These are phyloP conservation scores for Colletotrichum tabaci DNA, from an alignment of 2,329 filamentous ascomycete species.

Conservation along the genomic window DNA sequence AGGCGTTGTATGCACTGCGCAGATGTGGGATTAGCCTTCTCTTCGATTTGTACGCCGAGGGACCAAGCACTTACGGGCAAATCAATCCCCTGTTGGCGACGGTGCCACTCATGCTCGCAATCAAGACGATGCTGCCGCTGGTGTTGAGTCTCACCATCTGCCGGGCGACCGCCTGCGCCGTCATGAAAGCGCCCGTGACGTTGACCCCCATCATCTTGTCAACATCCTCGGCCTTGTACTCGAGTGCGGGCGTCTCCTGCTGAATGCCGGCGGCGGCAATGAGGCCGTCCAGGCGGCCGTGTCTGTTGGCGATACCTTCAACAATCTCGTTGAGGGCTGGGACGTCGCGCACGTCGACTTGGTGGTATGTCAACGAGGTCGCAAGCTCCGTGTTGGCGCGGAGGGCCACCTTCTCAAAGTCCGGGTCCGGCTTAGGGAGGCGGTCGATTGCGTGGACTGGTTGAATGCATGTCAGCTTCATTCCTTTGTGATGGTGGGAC, in stretches of 20 bases:
- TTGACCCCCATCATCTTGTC: constrained; percentile 88
- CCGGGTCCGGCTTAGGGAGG: constrained; percentile 64
- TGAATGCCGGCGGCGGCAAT: constrained; percentile 81
- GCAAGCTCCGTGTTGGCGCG: constrained; percentile 76
- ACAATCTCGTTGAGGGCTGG: constrained; percentile 77
- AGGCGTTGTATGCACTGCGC: constrained; percentile 81
- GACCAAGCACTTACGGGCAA: constrained; percentile 66
- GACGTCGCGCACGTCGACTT: constrained; percentile 85
- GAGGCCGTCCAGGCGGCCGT: constrained; percentile 84
- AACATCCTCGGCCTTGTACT: constrained; percentile 82
- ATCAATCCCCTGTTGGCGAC: constrained; percentile 75
- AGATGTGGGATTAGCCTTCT: background rate
- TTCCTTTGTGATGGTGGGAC: background rate
- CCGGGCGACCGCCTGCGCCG: constrained; percentile 88
- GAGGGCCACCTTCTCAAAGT: constrained; percentile 76
- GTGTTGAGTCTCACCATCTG: constrained; percentile 76
- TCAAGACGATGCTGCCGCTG: constrained; percentile 75
- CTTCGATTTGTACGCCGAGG: background rate
- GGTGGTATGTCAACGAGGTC: constrained; percentile 80
- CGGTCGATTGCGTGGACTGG: constrained; percentile 78
- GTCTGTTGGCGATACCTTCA: constrained; percentile 75
- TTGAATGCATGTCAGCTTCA: background rate
- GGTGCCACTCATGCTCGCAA: constrained; percentile 79
- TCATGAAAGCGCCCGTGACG: constrained; percentile 88
- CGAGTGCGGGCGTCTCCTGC: constrained; percentile 86